A percentile compares a stretch with the other conserved stretches of the same genome.
Conservation (phyloP, 2,329 filamentous ascomycete species). For the Colletotrichum somersetense region DNA sequence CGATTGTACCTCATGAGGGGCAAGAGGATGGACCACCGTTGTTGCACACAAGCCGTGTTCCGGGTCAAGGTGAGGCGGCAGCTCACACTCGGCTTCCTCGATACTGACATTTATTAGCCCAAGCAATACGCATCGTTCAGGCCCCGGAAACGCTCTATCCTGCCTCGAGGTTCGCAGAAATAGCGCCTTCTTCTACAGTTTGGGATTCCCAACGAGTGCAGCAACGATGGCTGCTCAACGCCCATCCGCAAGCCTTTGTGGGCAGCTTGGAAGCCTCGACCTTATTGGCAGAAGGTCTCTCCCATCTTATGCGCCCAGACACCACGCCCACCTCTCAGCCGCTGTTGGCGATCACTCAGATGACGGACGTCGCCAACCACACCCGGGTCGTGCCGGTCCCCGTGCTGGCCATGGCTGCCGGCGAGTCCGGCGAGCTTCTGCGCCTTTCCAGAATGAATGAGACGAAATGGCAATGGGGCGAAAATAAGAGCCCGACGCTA, state of each 20-base stretch:
- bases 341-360: slow-evolving; percentile 69
- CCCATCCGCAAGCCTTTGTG: slow-evolving; percentile 63
- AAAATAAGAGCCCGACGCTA: slow-evolving; percentile 60
- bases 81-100: neutral
- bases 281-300: slow-evolving; percentile 54
- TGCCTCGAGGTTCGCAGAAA: slow-evolving; percentile 17
- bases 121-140: slow-evolving; percentile 30
- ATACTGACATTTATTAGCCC: slow-evolving; percentile 23
- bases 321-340: slow-evolving; percentile 43
- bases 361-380: slow-evolving; percentile 56
- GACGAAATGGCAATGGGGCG: slow-evolving; percentile 68
- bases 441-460: slow-evolving; percentile 65
- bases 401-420: slow-evolving; percentile 63
- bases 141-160: slow-evolving; percentile 28
- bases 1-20: slow-evolving; percentile 38
- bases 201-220: slow-evolving; percentile 48
- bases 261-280: slow-evolving; percentile 51
- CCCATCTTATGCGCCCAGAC: slow-evolving; percentile 48
- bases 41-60: slow-evolving; percentile 37
- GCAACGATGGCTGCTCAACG: slow-evolving; percentile 63
- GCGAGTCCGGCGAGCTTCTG: slow-evolving; percentile 70
- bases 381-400: slow-evolving; percentile 47
- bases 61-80: slow-evolving; percentile 31
- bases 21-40: slow-evolving; percentile 36
- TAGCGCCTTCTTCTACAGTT: slow-evolving; percentile 19